These are phyloP conservation scores for Spathaspora sp. DNA, from an alignment of 805 yeast genomes.

Conservation along the genomic window DNA sequence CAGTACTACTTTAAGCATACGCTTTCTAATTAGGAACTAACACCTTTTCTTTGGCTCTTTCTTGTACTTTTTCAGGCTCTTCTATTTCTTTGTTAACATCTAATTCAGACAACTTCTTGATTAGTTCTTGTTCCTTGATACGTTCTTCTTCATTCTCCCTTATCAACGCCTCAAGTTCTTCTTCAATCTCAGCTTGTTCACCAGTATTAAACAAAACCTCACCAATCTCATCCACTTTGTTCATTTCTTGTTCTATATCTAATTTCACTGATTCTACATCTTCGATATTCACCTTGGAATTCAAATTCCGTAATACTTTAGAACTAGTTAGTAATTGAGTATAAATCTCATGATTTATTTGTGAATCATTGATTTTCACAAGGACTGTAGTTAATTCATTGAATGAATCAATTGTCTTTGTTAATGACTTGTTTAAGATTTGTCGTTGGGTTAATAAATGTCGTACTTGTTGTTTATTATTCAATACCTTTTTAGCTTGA, in stretches of 20 bases:
- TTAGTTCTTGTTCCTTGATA: conserved; percentile 1
- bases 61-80: conserved; percentile 1
- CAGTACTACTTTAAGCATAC: too few species aligned
- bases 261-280: conserved; percentile 23
- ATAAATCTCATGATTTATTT: conserved; percentile 21
- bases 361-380: conserved; percentile 34
- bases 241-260: conserved; percentile 29
- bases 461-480: conserved; percentile 11
- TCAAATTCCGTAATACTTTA: conserved; percentile 22
- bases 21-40: background rate
- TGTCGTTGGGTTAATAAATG: conserved; percentile 14
- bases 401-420: conserved; percentile 12
- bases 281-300: conserved; percentile 21
- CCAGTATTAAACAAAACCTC: conserved; percentile 14
- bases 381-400: conserved; percentile 21
- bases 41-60: conserved; percentile 1
- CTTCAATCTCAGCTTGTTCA: conserved; percentile 23
- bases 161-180: conserved; percentile 23
- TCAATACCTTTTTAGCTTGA: conserved; percentile 8
- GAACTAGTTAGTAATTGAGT: conserved; percentile 24
- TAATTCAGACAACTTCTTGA: conserved; percentile 11
- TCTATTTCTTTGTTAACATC: conserved; percentile 3
- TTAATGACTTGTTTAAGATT: conserved; percentile 14
- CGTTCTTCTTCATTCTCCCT: conserved; percentile 10
- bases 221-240: conserved; percentile 22